Conservation (phyloP, 2,329 filamentous ascomycete species). For the Pseudocercospora fuligena region DNA sequence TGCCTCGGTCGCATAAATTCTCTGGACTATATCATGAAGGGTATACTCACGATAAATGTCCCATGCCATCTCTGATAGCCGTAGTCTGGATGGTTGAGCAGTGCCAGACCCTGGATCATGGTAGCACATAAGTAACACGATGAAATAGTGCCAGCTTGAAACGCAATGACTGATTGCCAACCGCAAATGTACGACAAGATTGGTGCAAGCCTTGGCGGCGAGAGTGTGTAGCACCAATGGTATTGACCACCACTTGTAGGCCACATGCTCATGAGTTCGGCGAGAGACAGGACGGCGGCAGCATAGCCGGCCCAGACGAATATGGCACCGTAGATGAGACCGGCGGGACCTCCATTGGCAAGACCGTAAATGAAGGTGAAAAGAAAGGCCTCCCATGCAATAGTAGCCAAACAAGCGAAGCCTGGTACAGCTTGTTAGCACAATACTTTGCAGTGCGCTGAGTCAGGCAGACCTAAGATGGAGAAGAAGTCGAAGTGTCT, state of each 20-base stretch:
- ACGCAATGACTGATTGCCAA: slow-evolving; percentile 30
- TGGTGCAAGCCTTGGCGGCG: slow-evolving; percentile 30
- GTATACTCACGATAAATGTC: background rate
- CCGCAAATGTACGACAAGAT: slow-evolving; percentile 18
- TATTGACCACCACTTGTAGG: slow-evolving; percentile 29
- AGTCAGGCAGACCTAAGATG: slow-evolving; percentile 24
- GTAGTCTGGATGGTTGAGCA: slow-evolving; percentile 1
- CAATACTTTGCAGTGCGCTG: slow-evolving; percentile 23
- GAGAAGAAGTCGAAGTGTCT: slow-evolving; percentile 29
- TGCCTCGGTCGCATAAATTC: too few species aligned
- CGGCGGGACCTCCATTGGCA: slow-evolving; percentile 35
- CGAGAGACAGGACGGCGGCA: slow-evolving; percentile 31
- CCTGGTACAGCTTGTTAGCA: background rate
- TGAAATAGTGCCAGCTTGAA: slow-evolving; percentile 21
- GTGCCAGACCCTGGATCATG: background rate
- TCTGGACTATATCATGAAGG: background rate
- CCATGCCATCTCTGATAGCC: background rate
- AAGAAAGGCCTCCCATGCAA: background rate
- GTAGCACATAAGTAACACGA: background rate
- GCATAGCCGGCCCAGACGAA: slow-evolving; percentile 31
- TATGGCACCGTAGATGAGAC: slow-evolving; percentile 36
- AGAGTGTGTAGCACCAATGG: slow-evolving; percentile 29
- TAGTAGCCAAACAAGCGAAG: background rate
- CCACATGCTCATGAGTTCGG: slow-evolving; percentile 41
- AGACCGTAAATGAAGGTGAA: slow-evolving; percentile 11